Evolutionary conservation across 257 asterid species (phyloP), one percentile per base, ranked within the genome.

Genomic region (Primulina eburnea): DNA sequence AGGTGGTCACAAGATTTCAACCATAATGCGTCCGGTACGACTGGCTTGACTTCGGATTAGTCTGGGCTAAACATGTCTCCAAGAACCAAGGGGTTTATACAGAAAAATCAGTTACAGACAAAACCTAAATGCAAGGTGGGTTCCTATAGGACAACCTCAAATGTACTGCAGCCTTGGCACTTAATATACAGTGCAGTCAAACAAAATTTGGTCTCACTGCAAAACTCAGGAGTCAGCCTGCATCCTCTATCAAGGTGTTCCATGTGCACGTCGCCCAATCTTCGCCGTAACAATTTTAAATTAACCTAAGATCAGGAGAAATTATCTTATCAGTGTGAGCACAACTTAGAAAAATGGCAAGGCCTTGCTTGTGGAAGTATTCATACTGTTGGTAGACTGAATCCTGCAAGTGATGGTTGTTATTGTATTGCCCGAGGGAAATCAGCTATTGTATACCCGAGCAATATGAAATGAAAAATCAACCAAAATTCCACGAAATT

Each of bases 171-270:
- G 76, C 84, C 93, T 75, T 74, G 75, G 67, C 99, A 91, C 72
- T 75, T 84, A 12, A 91, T 82, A 72, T 91, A 94, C 64, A 94
- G 77, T 57, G 97, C 99, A 63, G 92, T 79, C 43, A 89, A 78
- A 29, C 73, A 87, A 73, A 89, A 94, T 73, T 76, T 88, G 38
- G 86, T 80, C 82, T 94, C 97, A 0, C 75, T 30, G 71, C 85
- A 77, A 85, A 94, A 94, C 73, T 85, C 84, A 0, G 97, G 92
- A 64, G 65, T 83, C 83, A 86, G 71, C 78, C 81, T 85, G 88
- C 99, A 91, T 24, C 96, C 99, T 71, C 80, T 79, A 64, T 88
- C 92, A 33, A 86, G 85, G 83, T 94, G 99, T 69, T 91, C 95
- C 11, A 84, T 24, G 40, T 89, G 97, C 69, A 89, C 96, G 77